phyloP scores from a whole-genome alignment of 306 rosid species.

The Cicer yamashitae region DNA sequence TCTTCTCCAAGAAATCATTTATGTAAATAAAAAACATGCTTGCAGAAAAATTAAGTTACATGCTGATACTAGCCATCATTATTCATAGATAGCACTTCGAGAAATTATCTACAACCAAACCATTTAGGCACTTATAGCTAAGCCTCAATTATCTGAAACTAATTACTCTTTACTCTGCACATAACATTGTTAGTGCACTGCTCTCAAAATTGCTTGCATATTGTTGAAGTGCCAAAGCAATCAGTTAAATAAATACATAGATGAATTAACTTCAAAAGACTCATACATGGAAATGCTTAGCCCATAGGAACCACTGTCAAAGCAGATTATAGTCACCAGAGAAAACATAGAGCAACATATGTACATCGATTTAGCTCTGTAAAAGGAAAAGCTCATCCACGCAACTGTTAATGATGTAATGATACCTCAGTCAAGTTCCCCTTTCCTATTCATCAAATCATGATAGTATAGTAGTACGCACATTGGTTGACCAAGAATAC shows the following conservation, averaged over 20 bases:
- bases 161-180: background rate
- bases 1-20: background rate
- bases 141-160: slow-evolving; percentile 3
- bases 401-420: slow-evolving; percentile 6
- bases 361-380: slow-evolving; percentile 37
- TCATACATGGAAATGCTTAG: slow-evolving; percentile 27
- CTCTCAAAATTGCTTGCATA: slow-evolving; percentile 43
- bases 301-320: slow-evolving; percentile 17
- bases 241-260: slow-evolving; percentile 15
- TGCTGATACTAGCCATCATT: background rate
- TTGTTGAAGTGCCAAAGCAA: slow-evolving; percentile 26
- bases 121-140: slow-evolving; percentile 18
- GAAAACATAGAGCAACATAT: slow-evolving; percentile 41
- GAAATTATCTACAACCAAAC: slow-evolving; percentile 19
- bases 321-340: slow-evolving; percentile 29
- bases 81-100: slow-evolving; percentile 9
- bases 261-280: slow-evolving; percentile 33
- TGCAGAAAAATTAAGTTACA: background rate
- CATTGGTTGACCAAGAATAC: slow-evolving; percentile 97
- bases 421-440: slow-evolving; percentile 49
- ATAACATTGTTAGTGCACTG: slow-evolving; percentile 10
- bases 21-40: background rate
- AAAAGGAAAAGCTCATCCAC: slow-evolving; percentile 27
- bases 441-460: slow-evolving; percentile 87
- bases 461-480: slow-evolving; percentile 87